Percentiles rank a stretch among this genome's conserved stretches.
These are phyloP conservation scores for Pseudodiploospora longispora DNA, from an alignment of 2,329 filamentous ascomycete species.

Conservation along the genomic window DNA sequence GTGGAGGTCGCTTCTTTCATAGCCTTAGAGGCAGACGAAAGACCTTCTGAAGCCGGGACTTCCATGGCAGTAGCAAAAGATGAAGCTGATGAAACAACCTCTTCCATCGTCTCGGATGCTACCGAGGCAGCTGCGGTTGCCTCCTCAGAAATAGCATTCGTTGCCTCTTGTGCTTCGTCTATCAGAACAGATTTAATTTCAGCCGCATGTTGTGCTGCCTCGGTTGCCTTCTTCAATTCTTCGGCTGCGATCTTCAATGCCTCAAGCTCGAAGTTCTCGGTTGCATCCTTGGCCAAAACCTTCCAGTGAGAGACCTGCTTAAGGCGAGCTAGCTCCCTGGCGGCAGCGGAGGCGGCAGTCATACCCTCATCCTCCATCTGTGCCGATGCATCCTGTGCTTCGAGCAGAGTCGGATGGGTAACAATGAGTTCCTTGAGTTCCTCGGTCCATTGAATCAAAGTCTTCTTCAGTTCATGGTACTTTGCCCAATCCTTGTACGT, in stretches of 20 bases:
- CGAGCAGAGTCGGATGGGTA: slow-evolving; percentile 60
- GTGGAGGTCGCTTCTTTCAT: slow-evolving; percentile 14
- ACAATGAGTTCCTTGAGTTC: slow-evolving; percentile 72
- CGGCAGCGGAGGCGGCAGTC: slow-evolving; percentile 67
- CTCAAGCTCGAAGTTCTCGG: slow-evolving; percentile 70
- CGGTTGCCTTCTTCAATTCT: slow-evolving; percentile 23
- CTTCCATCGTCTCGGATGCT: not conserved
- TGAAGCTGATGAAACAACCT: slow-evolving; percentile 10
- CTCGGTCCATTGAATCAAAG: slow-evolving; percentile 75
- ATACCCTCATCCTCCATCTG: slow-evolving; percentile 73
- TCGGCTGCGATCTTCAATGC: slow-evolving; percentile 51
- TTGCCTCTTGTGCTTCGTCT: slow-evolving; percentile 14
- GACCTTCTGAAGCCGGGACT: slow-evolving; percentile 16
- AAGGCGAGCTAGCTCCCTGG: slow-evolving; percentile 68
- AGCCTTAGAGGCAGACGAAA: slow-evolving; percentile 11
- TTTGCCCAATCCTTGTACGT: slow-evolving; percentile 97
- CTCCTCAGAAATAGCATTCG: slow-evolving; percentile 17
- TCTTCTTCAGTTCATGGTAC: slow-evolving; percentile 79
- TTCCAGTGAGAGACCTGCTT: slow-evolving; percentile 85
- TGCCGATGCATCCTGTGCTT: slow-evolving; percentile 59
- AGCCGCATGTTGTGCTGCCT: slow-evolving; percentile 13
- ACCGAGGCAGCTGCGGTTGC: slow-evolving; percentile 12
- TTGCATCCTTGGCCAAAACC: slow-evolving; percentile 62
- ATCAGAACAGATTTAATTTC: not conserved
- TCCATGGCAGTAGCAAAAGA: slow-evolving; percentile 10